These are phyloP conservation scores for Eucalyptus curtisii DNA, from an alignment of 345 rosid species.

Conservation along the genomic window DNA sequence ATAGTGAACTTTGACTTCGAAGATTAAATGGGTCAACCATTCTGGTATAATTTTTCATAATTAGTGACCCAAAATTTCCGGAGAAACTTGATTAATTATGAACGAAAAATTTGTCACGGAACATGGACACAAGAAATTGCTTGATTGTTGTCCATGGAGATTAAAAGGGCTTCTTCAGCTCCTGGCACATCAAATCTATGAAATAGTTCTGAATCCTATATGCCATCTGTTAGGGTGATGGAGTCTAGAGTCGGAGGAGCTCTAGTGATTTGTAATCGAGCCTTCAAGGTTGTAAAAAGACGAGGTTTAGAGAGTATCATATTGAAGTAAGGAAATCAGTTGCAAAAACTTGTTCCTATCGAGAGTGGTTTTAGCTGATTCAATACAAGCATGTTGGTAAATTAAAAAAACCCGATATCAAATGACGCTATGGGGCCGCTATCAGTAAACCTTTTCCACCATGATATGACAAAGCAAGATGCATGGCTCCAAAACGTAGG, in stretches of 20 bases:
- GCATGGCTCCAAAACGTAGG: not conserved
- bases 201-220: not conserved
- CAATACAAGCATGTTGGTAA: not conserved
- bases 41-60: not conserved
- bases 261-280: not conserved
- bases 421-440: accelerated
- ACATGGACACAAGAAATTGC: not conserved
- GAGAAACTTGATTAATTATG: not conserved
- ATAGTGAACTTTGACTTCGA: not conserved
- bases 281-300: not conserved
- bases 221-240: not conserved
- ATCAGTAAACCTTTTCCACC: not conserved
- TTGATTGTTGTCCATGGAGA: not conserved
- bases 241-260: not conserved
- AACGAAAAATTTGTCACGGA: not conserved
- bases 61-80: not conserved
- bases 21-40: not conserved
- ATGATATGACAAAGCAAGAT: not conserved
- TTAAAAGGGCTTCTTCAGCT: not conserved
- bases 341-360: not conserved
- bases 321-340: not conserved
- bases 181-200: not conserved
- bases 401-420: not conserved
- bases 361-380: not conserved
- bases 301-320: not conserved